Conservation (phyloP, 352 stramenopile genomes). For the Pythium brassicae region DNA sequence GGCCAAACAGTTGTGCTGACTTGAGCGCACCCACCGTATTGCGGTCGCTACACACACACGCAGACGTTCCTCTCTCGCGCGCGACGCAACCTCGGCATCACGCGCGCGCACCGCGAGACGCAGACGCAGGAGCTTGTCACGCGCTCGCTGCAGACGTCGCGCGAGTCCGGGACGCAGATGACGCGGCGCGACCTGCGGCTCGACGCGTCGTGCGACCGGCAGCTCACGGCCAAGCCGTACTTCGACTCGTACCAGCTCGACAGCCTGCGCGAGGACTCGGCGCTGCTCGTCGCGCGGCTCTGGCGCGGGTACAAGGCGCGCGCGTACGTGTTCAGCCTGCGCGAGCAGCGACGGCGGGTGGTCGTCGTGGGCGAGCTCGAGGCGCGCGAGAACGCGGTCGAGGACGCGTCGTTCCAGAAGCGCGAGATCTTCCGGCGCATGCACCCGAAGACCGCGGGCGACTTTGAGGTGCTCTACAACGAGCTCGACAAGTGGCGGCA, state of each 20-base stretch:
- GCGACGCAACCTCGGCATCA: conserved; percentile 26
- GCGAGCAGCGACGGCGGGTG: conserved; percentile 31
- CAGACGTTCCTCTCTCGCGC: conserved; percentile 57
- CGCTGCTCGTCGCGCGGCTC: conserved; percentile 82
- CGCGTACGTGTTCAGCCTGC: conserved; percentile 41
- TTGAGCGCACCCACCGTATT: background rate
- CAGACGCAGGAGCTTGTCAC: conserved; percentile 84
- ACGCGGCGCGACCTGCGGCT: conserved; percentile 65
- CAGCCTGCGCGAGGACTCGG: conserved; percentile 66
- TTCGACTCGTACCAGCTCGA: conserved; percentile 89
- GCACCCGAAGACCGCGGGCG: conserved; percentile 74
- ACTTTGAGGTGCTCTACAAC: conserved; percentile 93
- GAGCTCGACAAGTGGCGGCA: conserved; percentile 91
- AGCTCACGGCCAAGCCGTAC: conserved; percentile 69
- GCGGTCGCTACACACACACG: background rate
- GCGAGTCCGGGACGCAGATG: conserved; percentile 92
- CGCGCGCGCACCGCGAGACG: conserved; percentile 73
- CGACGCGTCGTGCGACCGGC: conserved; percentile 59
- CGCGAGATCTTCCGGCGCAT: conserved; percentile 84
- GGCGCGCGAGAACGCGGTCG: conserved; percentile 42
- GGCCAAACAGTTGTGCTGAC: background rate
- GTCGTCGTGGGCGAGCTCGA: conserved; percentile 29
- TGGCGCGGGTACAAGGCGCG: conserved; percentile 82
- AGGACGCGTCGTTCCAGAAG: conserved; percentile 48
- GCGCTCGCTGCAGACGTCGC: conserved; percentile 74